phyloP scores from a whole-genome alignment of 345 rosid genomes.

The Populus ilicifolia region DNA sequence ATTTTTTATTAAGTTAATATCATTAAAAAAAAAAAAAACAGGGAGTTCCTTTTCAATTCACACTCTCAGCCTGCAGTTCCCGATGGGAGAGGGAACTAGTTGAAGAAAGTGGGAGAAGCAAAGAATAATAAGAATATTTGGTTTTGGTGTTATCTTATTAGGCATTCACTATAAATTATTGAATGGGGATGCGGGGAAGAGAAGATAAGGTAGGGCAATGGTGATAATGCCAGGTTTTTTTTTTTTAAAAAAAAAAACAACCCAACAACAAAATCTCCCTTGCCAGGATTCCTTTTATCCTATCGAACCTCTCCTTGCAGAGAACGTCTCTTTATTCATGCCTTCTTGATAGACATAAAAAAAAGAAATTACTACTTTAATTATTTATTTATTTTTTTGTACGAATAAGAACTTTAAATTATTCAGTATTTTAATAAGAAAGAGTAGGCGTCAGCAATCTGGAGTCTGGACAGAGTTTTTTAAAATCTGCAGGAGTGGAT shows the following conservation, averaged over 20 bases:
- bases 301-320: constrained; percentile 42
- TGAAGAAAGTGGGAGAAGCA: constrained; percentile 15
- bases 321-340: constrained; percentile 42
- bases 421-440: background rate
- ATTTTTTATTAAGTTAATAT: background rate
- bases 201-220: constrained; percentile 46
- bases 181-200: constrained; percentile 33
- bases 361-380: background rate
- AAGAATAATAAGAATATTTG: background rate
- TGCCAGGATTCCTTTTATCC: constrained; percentile 46
- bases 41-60: background rate
- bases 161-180: background rate
- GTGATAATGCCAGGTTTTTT: constrained; percentile 33
- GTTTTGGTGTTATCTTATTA: background rate
- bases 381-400: constrained; percentile 3
- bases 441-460: background rate
- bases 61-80: constrained; percentile 28
- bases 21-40: too few species aligned
- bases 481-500: constrained; percentile 17
- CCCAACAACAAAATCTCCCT: constrained; percentile 40
- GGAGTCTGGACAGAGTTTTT: constrained; percentile 20
- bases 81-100: constrained; percentile 20
- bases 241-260: background rate
- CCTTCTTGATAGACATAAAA: constrained; percentile 5
- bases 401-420: background rate